These are phyloP conservation scores for Colletotrichum sp. DNA, from an alignment of 2,329 filamentous ascomycete species.

Conservation along the genomic window DNA sequence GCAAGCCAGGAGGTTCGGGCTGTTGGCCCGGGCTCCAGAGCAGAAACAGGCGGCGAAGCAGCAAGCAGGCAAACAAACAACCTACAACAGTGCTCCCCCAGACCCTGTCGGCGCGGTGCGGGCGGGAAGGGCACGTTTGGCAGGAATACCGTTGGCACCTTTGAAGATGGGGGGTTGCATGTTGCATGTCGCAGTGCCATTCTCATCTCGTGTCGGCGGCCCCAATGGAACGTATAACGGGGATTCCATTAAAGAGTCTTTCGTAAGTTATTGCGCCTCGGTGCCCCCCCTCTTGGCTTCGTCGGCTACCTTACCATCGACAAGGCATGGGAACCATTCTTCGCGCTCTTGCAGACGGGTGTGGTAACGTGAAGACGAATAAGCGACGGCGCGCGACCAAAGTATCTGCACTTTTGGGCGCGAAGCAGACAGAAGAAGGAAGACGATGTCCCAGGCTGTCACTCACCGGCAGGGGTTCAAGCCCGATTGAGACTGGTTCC, in stretches of 20 bases:
- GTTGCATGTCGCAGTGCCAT: neutral
- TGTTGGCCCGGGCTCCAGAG: neutral
- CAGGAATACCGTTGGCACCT: neutral
- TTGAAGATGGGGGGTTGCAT: neutral
- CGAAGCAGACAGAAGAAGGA: neutral
- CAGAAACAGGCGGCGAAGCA: neutral
- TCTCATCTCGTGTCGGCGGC: neutral
- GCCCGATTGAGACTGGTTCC: conserved; percentile 10
- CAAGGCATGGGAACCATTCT: neutral
- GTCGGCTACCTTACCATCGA: neutral
- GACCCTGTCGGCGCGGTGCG: neutral
- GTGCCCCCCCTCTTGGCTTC: neutral
- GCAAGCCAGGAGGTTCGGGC: neutral
- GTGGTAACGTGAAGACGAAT: neutral
- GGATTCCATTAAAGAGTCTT: neutral
- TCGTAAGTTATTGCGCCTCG: neutral
- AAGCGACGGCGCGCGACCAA: neutral
- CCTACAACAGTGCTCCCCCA: neutral
- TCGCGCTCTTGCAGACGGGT: neutral
- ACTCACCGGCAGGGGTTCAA: conserved; percentile 8
- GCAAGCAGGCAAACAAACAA: neutral
- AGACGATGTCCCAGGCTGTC: neutral
- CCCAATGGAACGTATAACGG: neutral
- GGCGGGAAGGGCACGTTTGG: neutral
- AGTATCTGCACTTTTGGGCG: neutral